Conservation (phyloP, 352 stramenopile species). For the Blastocystis sp. region DNA sequence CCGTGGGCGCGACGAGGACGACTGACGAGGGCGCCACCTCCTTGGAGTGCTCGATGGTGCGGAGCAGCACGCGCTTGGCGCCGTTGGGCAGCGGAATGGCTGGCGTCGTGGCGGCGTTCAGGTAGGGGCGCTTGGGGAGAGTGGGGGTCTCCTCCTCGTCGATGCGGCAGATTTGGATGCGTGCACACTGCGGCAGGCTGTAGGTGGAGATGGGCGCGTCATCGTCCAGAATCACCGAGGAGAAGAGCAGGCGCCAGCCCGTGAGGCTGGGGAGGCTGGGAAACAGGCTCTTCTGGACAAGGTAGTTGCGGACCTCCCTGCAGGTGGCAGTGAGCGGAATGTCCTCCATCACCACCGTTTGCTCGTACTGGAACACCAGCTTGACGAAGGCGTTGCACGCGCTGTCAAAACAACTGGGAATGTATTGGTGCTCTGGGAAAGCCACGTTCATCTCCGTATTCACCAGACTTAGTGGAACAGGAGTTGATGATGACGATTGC, state of each 20-base stretch:
- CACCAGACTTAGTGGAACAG: neutral
- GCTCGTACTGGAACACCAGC: neutral
- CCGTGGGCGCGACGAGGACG: neutral
- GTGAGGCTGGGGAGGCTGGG: neutral
- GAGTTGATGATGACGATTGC: neutral
- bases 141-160: neutral
- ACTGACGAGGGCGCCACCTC: neutral
- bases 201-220: neutral
- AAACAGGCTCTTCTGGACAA: neutral
- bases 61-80: neutral
- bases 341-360: neutral
- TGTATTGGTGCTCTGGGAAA: neutral
- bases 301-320: neutral
- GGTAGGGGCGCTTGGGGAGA: neutral
- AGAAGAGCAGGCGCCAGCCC: neutral
- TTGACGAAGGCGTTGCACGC: neutral
- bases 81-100: neutral
- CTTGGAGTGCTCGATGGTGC: slow-evolving; percentile 11
- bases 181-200: neutral
- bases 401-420: neutral
- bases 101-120: slow-evolving; percentile 8
- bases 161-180: neutral
- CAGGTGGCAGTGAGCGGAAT: neutral
- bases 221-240: neutral
- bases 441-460: neutral